Evolutionary conservation across 2,329 filamentous ascomycete genomes (phyloP).

Genomic region (Claviceps citrina): DNA sequence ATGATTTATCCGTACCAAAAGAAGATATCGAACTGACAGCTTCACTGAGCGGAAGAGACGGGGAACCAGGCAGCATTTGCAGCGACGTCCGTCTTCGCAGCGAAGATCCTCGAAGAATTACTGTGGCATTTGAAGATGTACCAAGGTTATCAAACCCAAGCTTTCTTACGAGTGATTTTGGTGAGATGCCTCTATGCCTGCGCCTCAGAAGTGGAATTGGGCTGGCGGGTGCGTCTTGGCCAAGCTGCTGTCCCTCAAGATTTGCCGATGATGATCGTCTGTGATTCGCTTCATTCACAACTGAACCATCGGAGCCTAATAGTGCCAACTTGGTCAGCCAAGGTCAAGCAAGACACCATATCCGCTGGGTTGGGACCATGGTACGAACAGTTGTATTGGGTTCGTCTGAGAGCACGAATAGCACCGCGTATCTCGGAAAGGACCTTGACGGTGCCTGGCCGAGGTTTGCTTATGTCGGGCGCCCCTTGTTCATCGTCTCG

Average conservation of each 20-base stretch:
- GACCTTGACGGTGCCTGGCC: slow-evolving; percentile 16
- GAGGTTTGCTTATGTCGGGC: slow-evolving; percentile 11
- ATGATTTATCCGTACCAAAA: slow-evolving; percentile 13
- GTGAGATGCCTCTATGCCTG: slow-evolving; percentile 9
- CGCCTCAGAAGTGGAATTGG: neutral
- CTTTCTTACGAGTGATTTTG: slow-evolving; percentile 14
- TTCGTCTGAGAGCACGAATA: slow-evolving; percentile 18
- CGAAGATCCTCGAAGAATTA: slow-evolving; percentile 13
- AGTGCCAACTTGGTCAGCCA: neutral
- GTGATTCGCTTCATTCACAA: slow-evolving; percentile 6
- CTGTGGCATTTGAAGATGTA: slow-evolving; percentile 15
- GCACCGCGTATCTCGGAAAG: slow-evolving; percentile 22
- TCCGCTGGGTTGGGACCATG: neutral
- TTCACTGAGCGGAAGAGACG: slow-evolving; percentile 10
- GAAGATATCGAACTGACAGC: slow-evolving; percentile 15
- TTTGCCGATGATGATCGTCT: slow-evolving; percentile 2
- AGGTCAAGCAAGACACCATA: neutral
- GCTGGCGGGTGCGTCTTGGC: neutral
- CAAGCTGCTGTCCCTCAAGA: neutral
- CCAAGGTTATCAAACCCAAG: slow-evolving; percentile 13
- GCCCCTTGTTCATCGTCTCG: slow-evolving; percentile 5
- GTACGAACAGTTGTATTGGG: slow-evolving; percentile 13
- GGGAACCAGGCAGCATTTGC: slow-evolving; percentile 10
- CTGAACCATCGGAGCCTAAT: slow-evolving; percentile 13
- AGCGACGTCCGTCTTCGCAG: slow-evolving; percentile 13